A percentile compares a stretch with the other conserved stretches of the same genome.
Conservation (phyloP, 2,329 filamentous ascomycete genomes). For the Aschersonia sp. region DNA sequence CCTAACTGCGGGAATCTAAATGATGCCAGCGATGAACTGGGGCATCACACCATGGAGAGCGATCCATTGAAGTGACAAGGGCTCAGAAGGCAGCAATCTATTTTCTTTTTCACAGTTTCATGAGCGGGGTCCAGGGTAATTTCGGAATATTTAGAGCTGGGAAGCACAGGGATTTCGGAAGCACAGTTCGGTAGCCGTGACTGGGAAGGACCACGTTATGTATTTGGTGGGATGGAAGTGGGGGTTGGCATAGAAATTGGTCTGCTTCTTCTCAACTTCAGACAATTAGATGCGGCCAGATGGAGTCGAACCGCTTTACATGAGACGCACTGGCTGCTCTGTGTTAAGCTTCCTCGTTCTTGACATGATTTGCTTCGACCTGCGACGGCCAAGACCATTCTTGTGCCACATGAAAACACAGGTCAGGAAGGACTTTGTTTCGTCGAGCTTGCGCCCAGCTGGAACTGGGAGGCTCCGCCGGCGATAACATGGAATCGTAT, state of each 20-base stretch:
- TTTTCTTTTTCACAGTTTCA: no score
- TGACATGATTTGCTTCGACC: background rate
- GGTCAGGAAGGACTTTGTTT: background rate
- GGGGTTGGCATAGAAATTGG: slow-evolving; percentile 3
- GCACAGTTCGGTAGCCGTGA: background rate
- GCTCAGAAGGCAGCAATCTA: no score
- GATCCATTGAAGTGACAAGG: no score
- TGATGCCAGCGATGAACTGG: no score
- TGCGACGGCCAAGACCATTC: background rate
- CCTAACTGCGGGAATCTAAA: background rate
- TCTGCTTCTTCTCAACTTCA: background rate
- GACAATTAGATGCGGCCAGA: background rate
- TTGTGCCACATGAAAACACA: background rate
- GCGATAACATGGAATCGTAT: background rate
- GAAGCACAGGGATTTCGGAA: background rate
- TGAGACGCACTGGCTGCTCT: slow-evolving; percentile 1
- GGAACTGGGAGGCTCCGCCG: background rate
- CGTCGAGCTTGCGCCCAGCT: background rate
- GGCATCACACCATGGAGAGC: no score
- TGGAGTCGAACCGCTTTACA: background rate
- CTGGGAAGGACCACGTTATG: no score
- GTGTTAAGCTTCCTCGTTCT: background rate
- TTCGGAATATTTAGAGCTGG: background rate
- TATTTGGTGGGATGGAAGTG: no score
- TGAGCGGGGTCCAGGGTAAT: background rate